These are phyloP conservation scores for Pneumocystis sp. DNA, from an alignment of 1,139 yeast species.

Conservation along the genomic window DNA sequence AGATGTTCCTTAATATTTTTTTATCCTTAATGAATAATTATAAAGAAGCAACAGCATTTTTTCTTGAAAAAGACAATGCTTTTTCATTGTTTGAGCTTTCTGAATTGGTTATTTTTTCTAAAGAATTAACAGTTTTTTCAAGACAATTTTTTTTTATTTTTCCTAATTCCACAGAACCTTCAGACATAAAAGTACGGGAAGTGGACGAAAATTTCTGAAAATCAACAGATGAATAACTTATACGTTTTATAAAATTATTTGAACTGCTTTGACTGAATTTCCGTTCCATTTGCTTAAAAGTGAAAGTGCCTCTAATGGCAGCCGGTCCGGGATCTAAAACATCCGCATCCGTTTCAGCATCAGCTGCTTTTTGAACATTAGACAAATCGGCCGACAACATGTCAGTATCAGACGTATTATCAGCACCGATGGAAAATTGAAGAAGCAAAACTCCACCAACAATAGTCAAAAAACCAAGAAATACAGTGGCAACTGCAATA, in stretches of 20 bases:
- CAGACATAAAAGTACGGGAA: background rate
- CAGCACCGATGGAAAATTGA: slow-evolving; percentile 12
- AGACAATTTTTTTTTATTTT: background rate
- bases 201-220: background rate
- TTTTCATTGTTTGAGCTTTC: background rate
- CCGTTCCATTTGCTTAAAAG: background rate
- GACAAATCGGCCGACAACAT: slow-evolving; percentile 8
- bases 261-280: background rate
- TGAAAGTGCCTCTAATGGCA: slow-evolving; percentile 1
- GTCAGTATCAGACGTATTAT: slow-evolving; percentile 7
- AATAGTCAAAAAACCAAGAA: slow-evolving; percentile 12
- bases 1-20: no score
- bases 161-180: background rate
- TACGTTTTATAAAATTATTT: background rate
- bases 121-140: background rate
- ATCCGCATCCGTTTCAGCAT: slow-evolving; percentile 1
- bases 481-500: slow-evolving; percentile 9
- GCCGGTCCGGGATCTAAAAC: slow-evolving; percentile 6
- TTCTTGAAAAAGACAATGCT: background rate
- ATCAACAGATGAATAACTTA: background rate
- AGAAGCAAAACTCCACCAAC: slow-evolving; percentile 11
- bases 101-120: no score
- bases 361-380: slow-evolving; percentile 8
- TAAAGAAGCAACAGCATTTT: background rate
- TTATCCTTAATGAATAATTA: no score